phyloP scores from a whole-genome alignment of 345 rosid species.

The Kandelia obovata region DNA sequence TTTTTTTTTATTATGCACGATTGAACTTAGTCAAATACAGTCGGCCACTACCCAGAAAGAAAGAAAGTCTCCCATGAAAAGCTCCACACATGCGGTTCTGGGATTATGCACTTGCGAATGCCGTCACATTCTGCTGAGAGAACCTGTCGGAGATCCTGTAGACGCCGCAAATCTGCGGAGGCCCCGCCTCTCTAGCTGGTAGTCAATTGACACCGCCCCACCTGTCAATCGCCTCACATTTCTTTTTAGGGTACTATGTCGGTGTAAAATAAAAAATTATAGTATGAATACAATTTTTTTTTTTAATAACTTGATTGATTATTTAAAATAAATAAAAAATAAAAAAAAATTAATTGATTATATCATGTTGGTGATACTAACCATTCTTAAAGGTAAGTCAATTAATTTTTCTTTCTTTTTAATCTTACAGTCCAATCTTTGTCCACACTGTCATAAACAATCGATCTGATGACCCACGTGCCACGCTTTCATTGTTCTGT shows the following conservation, averaged over 20 bases:
- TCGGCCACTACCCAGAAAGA: neutral
- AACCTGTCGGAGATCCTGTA: conserved; percentile 6
- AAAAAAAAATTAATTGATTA: no score
- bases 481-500: neutral
- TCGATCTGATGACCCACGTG: neutral
- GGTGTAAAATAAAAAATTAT: no score
- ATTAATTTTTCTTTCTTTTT: no score
- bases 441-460: no score
- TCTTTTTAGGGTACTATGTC: no score
- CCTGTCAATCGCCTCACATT: neutral
- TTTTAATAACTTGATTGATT: no score
- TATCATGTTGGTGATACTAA: no score
- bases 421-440: no score
- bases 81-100: conserved; percentile 3
- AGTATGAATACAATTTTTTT: no score
- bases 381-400: no score
- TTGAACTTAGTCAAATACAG: neutral
- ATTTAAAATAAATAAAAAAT: no score
- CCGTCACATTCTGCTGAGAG: neutral
- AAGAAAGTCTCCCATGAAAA: neutral
- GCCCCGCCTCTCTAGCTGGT: conserved; percentile 5
- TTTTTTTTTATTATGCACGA: neutral
- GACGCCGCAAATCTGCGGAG: conserved; percentile 20
- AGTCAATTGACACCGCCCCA: neutral
- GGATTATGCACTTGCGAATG: neutral